Percentiles rank a stretch among this genome's conserved stretches.
These are phyloP conservation scores for Apiospora kogelbergensis DNA, from an alignment of 2,329 filamentous ascomycete species.

Conservation along the genomic window DNA sequence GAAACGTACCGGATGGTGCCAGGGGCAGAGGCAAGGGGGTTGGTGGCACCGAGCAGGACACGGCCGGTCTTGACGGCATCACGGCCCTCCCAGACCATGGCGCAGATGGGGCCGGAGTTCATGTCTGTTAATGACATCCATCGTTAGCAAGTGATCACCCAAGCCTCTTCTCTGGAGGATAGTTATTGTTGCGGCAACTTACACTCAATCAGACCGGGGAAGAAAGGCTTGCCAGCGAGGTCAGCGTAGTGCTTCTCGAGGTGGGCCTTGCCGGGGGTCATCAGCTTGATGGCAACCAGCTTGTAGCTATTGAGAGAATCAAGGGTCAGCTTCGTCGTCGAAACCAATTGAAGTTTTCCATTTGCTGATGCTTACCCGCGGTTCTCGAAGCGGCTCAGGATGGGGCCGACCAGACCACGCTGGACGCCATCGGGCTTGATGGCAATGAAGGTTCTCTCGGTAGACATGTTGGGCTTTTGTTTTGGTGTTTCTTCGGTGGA, in stretches of 20 bases:
- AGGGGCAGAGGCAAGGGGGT: conserved; percentile 90
- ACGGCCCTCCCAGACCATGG: conserved; percentile 99
- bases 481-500: conserved; percentile 21
- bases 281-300: conserved; percentile 96
- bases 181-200: conserved; percentile 37
- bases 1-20: conserved; percentile 83
- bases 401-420: conserved; percentile 97
- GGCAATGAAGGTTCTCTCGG: conserved; percentile 98
- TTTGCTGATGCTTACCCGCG: conserved; percentile 64
- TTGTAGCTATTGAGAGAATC: conserved; percentile 70
- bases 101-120: conserved; percentile 92
- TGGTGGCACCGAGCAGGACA: conserved; percentile 95
- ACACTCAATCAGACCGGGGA: conserved; percentile 91
- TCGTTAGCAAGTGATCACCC: neutral
- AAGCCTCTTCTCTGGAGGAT: neutral
- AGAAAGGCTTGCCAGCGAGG: conserved; percentile 93
- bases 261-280: conserved; percentile 86
- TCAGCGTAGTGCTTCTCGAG: conserved; percentile 98
- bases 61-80: conserved; percentile 99
- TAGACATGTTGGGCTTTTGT: conserved; percentile 58
- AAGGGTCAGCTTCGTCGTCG: neutral
- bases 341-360: neutral
- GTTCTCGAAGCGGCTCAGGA: conserved; percentile 97
- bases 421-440: conserved; percentile 99
- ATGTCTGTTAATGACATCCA: conserved; percentile 66